phyloP scores from a whole-genome alignment of 2,329 filamentous ascomycete species.

The Huntiella abstrusa region DNA sequence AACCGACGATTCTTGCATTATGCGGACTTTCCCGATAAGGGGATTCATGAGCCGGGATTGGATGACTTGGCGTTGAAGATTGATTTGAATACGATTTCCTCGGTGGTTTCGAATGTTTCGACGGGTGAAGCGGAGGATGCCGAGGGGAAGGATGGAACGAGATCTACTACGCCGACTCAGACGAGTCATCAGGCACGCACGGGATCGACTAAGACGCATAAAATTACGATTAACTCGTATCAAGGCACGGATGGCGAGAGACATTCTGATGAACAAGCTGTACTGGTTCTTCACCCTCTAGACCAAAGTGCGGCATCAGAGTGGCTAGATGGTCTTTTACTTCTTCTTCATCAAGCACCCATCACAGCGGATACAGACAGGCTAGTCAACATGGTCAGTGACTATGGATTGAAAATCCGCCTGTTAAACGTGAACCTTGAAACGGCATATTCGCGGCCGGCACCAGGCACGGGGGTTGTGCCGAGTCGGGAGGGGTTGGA shows the following conservation, averaged over 20 bases:
- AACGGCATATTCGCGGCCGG: conserved; percentile 46
- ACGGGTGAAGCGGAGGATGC: conserved; percentile 31
- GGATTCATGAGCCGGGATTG: conserved; percentile 46
- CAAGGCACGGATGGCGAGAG: conserved; percentile 21
- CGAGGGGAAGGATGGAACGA: conserved; percentile 22
- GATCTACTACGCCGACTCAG: conserved; percentile 2
- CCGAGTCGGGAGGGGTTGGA: conserved; percentile 72
- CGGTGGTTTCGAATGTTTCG: conserved; percentile 80
- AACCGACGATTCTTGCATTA: conserved; percentile 84
- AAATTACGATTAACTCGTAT: conserved; percentile 80
- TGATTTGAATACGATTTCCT: conserved; percentile 73
- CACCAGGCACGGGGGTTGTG: conserved; percentile 52
- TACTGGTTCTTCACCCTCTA: conserved; percentile 67
- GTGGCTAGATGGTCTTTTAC: conserved; percentile 88
- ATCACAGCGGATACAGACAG: conserved; percentile 96
- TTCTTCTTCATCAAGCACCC: conserved; percentile 85
- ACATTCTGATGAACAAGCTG: conserved; percentile 43
- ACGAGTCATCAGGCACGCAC: not conserved
- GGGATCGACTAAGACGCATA: conserved; percentile 37
- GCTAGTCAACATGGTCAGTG: conserved; percentile 64
- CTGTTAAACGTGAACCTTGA: conserved; percentile 83
- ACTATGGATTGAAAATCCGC: conserved; percentile 84
- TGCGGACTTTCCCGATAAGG: conserved; percentile 56
- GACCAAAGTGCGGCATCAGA: conserved; percentile 75
- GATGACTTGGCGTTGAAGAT: conserved; percentile 63